Percentiles rank a stretch among this genome's conserved stretches.
These are phyloP conservation scores for Trametopsis cervina DNA, from an alignment of 768 basidiomycete species.

Conservation along the genomic window DNA sequence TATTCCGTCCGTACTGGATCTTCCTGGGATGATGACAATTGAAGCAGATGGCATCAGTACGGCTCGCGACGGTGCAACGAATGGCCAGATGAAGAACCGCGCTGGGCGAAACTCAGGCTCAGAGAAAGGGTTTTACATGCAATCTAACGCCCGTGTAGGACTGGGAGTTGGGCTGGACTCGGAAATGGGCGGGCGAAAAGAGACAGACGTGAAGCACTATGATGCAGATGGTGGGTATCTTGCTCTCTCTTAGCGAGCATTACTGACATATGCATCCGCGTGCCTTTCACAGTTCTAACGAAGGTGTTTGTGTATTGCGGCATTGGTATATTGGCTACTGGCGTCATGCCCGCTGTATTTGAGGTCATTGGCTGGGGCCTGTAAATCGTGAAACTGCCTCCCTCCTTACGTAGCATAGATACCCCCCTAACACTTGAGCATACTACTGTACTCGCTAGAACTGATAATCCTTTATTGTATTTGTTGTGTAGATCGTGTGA, in stretches of 20 bases:
- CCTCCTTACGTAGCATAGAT: background rate
- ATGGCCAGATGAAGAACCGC: background rate
- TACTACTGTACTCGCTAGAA: too few relatives aligned
- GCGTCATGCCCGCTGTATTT: slow-evolving; percentile 61
- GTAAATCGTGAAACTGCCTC: slow-evolving; percentile 10
- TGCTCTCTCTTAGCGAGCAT: slow-evolving; percentile 7
- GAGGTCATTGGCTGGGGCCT: slow-evolving; percentile 66
- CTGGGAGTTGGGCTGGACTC: slow-evolving; percentile 32
- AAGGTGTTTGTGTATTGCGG: slow-evolving; percentile 89
- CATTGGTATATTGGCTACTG: slow-evolving; percentile 63
- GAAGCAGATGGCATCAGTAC: slow-evolving; percentile 22
- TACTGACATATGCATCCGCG: slow-evolving; percentile 6
- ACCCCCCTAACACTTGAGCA: too few relatives aligned
- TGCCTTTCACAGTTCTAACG: slow-evolving; percentile 57
- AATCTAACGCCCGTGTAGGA: slow-evolving; percentile 15
- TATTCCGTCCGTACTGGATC: slow-evolving; percentile 82
- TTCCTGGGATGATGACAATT: slow-evolving; percentile 36
- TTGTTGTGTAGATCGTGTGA: too few relatives aligned
- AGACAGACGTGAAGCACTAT: slow-evolving; percentile 52
- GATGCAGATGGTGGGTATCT: slow-evolving; percentile 74
- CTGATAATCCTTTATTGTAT: too few relatives aligned
- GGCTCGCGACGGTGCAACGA: slow-evolving; percentile 8
- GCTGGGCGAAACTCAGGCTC: slow-evolving; percentile 6
- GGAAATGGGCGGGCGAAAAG: slow-evolving; percentile 30
- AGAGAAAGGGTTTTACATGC: slow-evolving; percentile 10